phyloP scores from a whole-genome alignment of 495 filamentous ascomycete species.

The Penicillium verhagenii region DNA sequence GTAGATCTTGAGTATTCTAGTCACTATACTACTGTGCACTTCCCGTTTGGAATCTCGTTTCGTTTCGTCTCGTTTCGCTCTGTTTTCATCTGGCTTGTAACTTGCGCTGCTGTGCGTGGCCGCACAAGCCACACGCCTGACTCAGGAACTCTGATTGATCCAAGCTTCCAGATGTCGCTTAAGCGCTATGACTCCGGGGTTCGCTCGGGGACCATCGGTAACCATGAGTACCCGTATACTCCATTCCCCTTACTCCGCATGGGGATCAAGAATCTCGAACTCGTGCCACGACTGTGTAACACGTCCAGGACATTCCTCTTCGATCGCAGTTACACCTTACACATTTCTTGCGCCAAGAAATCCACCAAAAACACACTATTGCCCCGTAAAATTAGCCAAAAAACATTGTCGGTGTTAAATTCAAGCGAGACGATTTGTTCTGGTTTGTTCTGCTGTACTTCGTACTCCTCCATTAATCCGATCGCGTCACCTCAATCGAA shows the following conservation, averaged over 20 bases:
- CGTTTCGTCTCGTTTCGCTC: background rate
- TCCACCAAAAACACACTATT: too few relatives aligned
- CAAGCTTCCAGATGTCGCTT: background rate
- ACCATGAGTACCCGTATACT: too few relatives aligned
- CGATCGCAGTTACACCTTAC: background rate
- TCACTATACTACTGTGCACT: too few relatives aligned
- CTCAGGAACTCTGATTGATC: background rate
- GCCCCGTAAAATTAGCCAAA: too few relatives aligned
- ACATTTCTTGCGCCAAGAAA: too few relatives aligned
- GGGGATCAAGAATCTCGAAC: background rate
- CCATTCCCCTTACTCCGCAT: background rate
- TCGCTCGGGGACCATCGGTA: background rate
- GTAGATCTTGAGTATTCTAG: background rate
- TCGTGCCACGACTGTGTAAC: background rate
- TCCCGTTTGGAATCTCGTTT: too few relatives aligned
- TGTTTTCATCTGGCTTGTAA: background rate
- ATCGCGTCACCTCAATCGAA: background rate
- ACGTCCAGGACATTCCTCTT: background rate
- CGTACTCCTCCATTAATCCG: too few relatives aligned
- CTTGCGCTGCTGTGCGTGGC: background rate
- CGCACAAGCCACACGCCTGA: background rate
- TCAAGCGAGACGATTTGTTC: too few relatives aligned
- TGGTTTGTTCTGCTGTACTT: too few relatives aligned
- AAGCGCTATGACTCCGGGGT: background rate
- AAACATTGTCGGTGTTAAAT: too few relatives aligned